These are phyloP conservation scores for Debaryomyces castellii DNA, from an alignment of 805 yeast genomes.

Conservation along the genomic window DNA sequence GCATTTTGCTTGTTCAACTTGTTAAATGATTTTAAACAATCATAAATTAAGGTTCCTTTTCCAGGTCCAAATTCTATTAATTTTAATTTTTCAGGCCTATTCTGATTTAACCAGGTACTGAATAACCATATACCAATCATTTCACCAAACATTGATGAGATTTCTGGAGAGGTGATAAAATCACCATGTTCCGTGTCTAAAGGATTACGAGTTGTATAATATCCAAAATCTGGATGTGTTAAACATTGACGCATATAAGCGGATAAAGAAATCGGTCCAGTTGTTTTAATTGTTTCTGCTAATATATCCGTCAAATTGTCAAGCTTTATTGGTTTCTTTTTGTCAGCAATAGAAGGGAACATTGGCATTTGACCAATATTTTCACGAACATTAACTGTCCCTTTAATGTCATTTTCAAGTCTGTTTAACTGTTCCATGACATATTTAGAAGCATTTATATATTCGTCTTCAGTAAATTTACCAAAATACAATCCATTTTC, in stretches of 20 bases:
- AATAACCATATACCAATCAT: slow-evolving; percentile 74
- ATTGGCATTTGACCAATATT: slow-evolving; percentile 36
- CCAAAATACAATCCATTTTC: slow-evolving; percentile 33
- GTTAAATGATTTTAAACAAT: slow-evolving; percentile 51
- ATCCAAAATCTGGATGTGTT: slow-evolving; percentile 74
- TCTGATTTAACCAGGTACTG: slow-evolving; percentile 57
- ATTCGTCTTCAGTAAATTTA: slow-evolving; percentile 37
- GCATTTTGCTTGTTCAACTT: slow-evolving; percentile 28
- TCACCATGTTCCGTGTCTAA: slow-evolving; percentile 63
- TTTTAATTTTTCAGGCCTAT: slow-evolving; percentile 47
- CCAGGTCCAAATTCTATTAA: slow-evolving; percentile 86
- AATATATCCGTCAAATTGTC: slow-evolving; percentile 36
- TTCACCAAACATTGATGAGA: slow-evolving; percentile 85
- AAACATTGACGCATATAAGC: slow-evolving; percentile 80
- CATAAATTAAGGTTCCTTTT: slow-evolving; percentile 73
- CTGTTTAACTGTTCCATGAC: slow-evolving; percentile 29
- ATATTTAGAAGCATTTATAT: slow-evolving; percentile 35
- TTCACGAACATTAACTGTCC: slow-evolving; percentile 32
- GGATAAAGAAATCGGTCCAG: slow-evolving; percentile 76
- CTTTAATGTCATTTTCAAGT: slow-evolving; percentile 38
- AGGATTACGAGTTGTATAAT: slow-evolving; percentile 77
- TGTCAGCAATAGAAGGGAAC: slow-evolving; percentile 27
- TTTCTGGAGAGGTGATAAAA: slow-evolving; percentile 83
- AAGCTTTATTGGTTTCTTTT: slow-evolving; percentile 14
- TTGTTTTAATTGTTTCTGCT: slow-evolving; percentile 53